Evolutionary conservation across 495 filamentous ascomycete species (phyloP).

Genomic region (Hypoxylon rickii): DNA sequence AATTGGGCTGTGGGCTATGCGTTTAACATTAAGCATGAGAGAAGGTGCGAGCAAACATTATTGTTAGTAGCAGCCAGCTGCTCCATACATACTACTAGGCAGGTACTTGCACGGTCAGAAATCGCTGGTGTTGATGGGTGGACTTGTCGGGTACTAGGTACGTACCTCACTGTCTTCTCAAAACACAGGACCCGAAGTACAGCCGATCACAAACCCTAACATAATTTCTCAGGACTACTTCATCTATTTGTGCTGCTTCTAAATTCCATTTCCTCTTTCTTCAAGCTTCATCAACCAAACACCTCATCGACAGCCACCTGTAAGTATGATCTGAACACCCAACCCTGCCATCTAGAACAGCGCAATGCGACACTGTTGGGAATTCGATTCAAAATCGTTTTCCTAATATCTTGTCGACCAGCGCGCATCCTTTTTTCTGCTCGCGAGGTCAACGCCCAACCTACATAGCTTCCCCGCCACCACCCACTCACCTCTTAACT

Average conservation of each 20-base stretch:
- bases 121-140: no score
- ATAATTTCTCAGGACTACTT: constrained; percentile 31
- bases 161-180: no score
- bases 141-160: no score
- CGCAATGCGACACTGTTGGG: neutral
- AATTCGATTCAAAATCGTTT: no score
- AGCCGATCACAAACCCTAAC: constrained; percentile 43
- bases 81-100: no score
- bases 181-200: constrained; percentile 35
- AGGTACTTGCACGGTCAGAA: no score
- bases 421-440: constrained; percentile 1
- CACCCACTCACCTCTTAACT: neutral
- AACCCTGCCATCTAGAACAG: neutral
- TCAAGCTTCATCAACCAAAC: constrained; percentile 34
- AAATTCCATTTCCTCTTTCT: constrained; percentile 28
- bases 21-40: no score
- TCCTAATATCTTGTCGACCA: no score
- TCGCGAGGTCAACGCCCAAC: constrained; percentile 3
- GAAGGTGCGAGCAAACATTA: no score
- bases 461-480: constrained; percentile 16
- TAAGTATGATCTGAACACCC: constrained; percentile 19
- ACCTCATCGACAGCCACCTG: constrained; percentile 34
- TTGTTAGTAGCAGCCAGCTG: no score
- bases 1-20: no score
- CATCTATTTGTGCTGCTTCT: constrained; percentile 32